Base-by-base conservation (phyloP, 805 yeast species). In the Lipomyces yamanashiensis region DNA sequence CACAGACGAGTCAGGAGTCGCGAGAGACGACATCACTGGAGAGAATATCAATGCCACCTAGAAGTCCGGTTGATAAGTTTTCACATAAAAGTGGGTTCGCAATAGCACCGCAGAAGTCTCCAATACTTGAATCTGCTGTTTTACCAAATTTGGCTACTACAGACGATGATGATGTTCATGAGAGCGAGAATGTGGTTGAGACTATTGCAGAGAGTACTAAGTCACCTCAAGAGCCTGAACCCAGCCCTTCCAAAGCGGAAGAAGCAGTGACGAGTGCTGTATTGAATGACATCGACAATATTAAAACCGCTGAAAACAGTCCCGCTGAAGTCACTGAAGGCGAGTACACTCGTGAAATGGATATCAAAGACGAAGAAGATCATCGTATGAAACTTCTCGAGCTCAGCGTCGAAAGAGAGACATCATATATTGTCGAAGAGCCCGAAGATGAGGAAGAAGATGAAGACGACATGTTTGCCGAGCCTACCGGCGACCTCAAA, bases 391-490 rank as follows among this genome's bases (percentile, higher is more conserved):
- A 9, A 21, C 15, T 21, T 7, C 34, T 9, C 7, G 34, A 23
- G 34, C 6, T 1, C 34, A 34, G 50, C 10, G 19, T 43, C 19
- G 47, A 43, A 17, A 12, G 13, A 43, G 9, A n/a, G 17, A 19
- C 15, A 43, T 9, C 21, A 8, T 19, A n/a, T 43, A 12, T 43
- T 4, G 21, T n/a, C 21, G 17, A 51, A 37, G 54, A 57, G 28
- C 47, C 39, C 15, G 61, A 15, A 21, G 51, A 69, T 33, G 64
- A 62, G 39, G 64, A 60, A 21, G 68, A 57, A 39, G 69, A 64
- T 7, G 56, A 28, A 28, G 61, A 66, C 55, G 75, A 74, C 59
- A 73, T 73, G 73, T 73, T 73, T 62, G 71, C 64, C 28, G 40
- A 50, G 12, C 4, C 41, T 7, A 7, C 43, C 61, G 40, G 50